Evolutionary conservation across 2,329 filamentous ascomycete species (phyloP).

Genomic region (Cordyceps farinosa): DNA sequence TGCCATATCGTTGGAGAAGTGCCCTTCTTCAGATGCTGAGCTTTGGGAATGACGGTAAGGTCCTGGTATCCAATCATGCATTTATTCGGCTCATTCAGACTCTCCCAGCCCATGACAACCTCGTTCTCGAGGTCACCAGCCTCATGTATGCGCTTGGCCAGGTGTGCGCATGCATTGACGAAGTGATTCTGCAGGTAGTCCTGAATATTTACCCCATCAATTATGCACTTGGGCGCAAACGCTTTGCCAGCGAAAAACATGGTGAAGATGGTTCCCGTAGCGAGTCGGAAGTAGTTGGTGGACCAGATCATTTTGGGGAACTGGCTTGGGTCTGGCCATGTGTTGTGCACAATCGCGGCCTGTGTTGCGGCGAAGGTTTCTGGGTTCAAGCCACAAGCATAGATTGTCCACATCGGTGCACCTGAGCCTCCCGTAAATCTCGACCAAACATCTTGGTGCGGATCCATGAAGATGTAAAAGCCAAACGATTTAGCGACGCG

Average conservation of each 20-base stretch:
- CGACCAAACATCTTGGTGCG: slow-evolving; percentile 98
- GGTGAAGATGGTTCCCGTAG: slow-evolving; percentile 86
- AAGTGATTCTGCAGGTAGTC: slow-evolving; percentile 91
- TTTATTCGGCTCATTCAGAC: slow-evolving; percentile 88
- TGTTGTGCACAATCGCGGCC: slow-evolving; percentile 92
- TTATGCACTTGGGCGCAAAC: slow-evolving; percentile 93
- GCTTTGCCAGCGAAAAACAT: slow-evolving; percentile 87
- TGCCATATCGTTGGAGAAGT: slow-evolving; percentile 94
- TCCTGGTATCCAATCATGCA: slow-evolving; percentile 83
- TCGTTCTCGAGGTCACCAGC: slow-evolving; percentile 84
- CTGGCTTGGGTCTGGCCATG: slow-evolving; percentile 74
- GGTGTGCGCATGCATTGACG: slow-evolving; percentile 71
- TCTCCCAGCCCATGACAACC: slow-evolving; percentile 93
- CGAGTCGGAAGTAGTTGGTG: slow-evolving; percentile 89
- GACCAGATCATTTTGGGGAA: slow-evolving; percentile 99
- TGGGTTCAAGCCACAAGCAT: slow-evolving; percentile 89
- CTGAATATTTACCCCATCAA: slow-evolving; percentile 92
- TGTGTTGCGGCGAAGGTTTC: slow-evolving; percentile 80
- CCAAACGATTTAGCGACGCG: slow-evolving; percentile 83
- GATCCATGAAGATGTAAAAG: slow-evolving; percentile 98
- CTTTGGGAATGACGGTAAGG: slow-evolving; percentile 73
- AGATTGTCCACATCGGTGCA: slow-evolving; percentile 95
- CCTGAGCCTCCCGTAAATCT: slow-evolving; percentile 91
- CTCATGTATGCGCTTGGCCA: slow-evolving; percentile 81
- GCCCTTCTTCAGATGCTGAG: slow-evolving; percentile 88